Base-by-base conservation (phyloP, 2,329 filamentous ascomycete genomes). In the Dactylonectria estremocensis region DNA sequence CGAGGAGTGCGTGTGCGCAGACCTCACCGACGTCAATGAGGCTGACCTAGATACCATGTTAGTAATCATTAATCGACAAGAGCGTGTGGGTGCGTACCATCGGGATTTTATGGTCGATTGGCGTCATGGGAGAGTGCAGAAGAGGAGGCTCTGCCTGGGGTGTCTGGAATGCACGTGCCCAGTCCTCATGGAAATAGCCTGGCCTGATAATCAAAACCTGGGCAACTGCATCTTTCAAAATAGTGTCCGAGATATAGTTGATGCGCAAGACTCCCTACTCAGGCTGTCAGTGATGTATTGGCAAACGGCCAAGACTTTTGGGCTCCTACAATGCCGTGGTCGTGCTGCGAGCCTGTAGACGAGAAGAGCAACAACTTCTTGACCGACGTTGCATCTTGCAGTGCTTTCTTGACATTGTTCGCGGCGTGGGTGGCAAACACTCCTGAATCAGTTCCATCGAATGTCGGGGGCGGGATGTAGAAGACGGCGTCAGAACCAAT, bases 391-490 rank as follows among this genome's bases (percentile, higher is more conserved):
- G 68, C 66, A 3, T 40, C 54, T 16, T 68, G n/a, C 0, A 80
- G 64, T 4, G 77, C 76, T 0, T 52, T 58, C 33, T 72, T 70
- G 33, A 80, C 55, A 11, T 77, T 74, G 0, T 45, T 69, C 1
- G 78, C 77, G 2, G 77, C 50, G 9, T 63, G 37, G 1, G 67
- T 70, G 4, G 76, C 77, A 56, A 73, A 76, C 18, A 78, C 68
- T 20, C 66, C 68, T 16, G 70, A 45, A 22, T 78, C 73, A 7
- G 66, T 60, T 6, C 73, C 76, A 46, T 78, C 73, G 11, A 69
- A 74, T 10, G 65, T 74, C 9, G 78, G 78, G 0, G 80, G 80
- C 1, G 79, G 79, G 37, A 80, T 67, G 45, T 80, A 81, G 52
- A 81, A 74, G 18, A 81, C 74, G 5, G 73, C 78, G 31, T 79